Base-by-base conservation (phyloP, 176 grass and related monocot genomes). In the Rhynchospora pubera region DNA sequence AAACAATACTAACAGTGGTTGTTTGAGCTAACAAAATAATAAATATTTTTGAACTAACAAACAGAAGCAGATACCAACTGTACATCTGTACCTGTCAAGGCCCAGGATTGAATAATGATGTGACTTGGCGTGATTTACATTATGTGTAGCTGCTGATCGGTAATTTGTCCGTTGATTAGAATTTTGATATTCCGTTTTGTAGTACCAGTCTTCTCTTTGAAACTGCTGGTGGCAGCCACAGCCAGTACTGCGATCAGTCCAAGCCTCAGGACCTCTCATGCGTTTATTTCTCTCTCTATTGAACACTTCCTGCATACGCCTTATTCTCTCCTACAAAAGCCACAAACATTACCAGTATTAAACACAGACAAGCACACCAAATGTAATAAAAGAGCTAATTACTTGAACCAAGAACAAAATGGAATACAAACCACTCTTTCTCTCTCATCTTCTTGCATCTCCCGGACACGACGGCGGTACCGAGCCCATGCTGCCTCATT, bases 71-170 rank as follows among this genome's bases (percentile, higher is more conserved):
- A 75, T 1, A 75, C 21, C 22, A 53, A 55, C 22, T 28, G 21
- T 28, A 28, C 26, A 1, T 28, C 26, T 28, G 26, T 91, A 93
- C 93, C 91, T 91, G 65, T 89, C 86, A 65, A 97, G 91, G 18
- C 91, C 93, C 85, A 97, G 87, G 73, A 93, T 10, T 57, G 89
- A 83, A 79, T 97, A 97, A 78, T 97, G 93, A 85, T 89, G 89
- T 46, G 85, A 91, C 86, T 90, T 84, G 32, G 61, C 24, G 32
- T 75, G 87, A 56, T 23, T 85, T 44, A 68, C 56, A 59, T 65
- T 61, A 85, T 88, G 85, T 45, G 60, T 77, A 10, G 86, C 77
- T 64, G 63, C 82, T 4, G 83, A 91, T 82, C 60, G 89, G 65
- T 81, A 97, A 77, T 87, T 91, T 85, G 81, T 85, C 62, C 83